Evolutionary conservation across 148 eudicot species (phyloP), one percentile per base, ranked within the genome.

Genomic region (Fagopyrum homotropicum): DNA sequence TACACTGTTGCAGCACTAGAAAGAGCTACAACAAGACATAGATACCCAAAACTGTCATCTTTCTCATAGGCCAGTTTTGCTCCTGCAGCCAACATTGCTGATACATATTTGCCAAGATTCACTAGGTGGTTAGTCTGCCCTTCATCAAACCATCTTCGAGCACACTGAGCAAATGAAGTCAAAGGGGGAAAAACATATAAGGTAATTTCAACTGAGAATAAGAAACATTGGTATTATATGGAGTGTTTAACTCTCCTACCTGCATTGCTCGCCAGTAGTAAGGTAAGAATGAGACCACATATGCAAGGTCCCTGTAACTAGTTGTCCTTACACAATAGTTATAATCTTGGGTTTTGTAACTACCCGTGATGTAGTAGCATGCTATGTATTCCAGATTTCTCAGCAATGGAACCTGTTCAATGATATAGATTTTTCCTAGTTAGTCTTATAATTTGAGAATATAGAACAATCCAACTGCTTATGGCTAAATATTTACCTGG

Each of bases 231-330:
- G 22, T 40, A 69, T 26, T 35, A 43, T 14, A 0, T 7, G 60
- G 44, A 74, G 64, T 74, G 3, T 16, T 17, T 11, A 6, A 10
- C 43, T 26, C 1, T 22, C 48, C 22, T 61, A 92, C 99, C 97
- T 96, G 99, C 99, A 96, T 92, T 70, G 99, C 99, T 78, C 99
- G 85, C 98, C 98, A 96, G 74, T 92, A 96, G 79, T 92, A 96
- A 46, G 99, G 99, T 46, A 96, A 80, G 83, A 96, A 96, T 48
- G 99, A 96, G 72, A 96, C 91, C 12, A 96, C 97, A 83, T 96
- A 92, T 45, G 99, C 93, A 15, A 96, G 89, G 75, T 96, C 97
- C 75, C 90, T 85, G 76, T 89, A 93, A 69, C 89, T 75, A 61
- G 86, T 81, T 35, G 84, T 89, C 72, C 81, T 88, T 69, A 79